phyloP scores from a whole-genome alignment of 768 basidiomycete species.

The Termitomyces heimii region DNA sequence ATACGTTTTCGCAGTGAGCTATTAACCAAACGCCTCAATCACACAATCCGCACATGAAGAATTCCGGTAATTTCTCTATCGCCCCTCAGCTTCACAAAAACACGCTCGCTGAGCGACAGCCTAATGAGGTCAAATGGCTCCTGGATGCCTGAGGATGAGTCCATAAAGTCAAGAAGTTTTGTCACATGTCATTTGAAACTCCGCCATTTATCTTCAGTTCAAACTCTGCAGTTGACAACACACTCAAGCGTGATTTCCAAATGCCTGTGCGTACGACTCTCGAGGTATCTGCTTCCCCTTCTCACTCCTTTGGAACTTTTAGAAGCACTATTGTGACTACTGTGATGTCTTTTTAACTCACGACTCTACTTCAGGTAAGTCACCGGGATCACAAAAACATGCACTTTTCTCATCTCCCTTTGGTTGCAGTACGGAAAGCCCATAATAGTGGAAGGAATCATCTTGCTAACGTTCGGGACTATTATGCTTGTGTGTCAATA shows the following conservation, averaged over 20 bases:
- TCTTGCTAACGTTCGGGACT: constrained; percentile 92
- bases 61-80: constrained; percentile 90
- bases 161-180: constrained; percentile 42
- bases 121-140: constrained; percentile 98
- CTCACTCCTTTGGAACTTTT: constrained; percentile 6
- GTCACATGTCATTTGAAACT: constrained; percentile 25
- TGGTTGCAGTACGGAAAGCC: constrained; percentile 80
- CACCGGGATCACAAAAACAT: background rate
- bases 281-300: background rate
- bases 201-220: constrained; percentile 15
- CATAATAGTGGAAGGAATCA: constrained; percentile 98
- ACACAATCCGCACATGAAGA: constrained; percentile 65
- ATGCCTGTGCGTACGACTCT: constrained; percentile 57
- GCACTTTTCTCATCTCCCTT: constrained; percentile 9
- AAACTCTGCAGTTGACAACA: constrained; percentile 10
- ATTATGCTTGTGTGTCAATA: constrained; percentile 77
- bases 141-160: constrained; percentile 73
- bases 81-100: constrained; percentile 95
- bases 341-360: constrained; percentile 94
- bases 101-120: constrained; percentile 93
- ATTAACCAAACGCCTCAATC: constrained; percentile 5
- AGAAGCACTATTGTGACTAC: constrained; percentile 95
- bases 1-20: constrained; percentile 9
- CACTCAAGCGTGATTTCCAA: constrained; percentile 16
- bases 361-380: constrained; percentile 84